A percentile compares a stretch with the other conserved stretches of the same genome.
These are phyloP conservation scores for Eucalyptus pauciflora DNA, from an alignment of 345 rosid genomes.

Conservation along the genomic window DNA sequence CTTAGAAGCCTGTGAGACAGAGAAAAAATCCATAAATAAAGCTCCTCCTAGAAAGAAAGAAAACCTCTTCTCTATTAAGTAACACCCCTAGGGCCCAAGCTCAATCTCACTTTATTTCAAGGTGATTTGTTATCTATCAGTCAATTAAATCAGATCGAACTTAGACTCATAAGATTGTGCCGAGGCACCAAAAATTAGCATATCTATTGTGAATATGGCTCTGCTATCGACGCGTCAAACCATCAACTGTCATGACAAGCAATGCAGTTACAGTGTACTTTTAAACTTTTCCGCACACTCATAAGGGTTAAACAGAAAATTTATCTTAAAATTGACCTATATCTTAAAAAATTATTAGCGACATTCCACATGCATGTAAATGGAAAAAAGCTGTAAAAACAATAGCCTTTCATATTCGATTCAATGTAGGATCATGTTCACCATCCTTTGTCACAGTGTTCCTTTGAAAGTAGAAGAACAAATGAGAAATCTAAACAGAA, in stretches of 20 bases:
- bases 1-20: conserved; percentile 59
- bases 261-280: not conserved
- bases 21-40: not conserved
- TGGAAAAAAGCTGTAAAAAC: not conserved
- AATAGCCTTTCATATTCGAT: not conserved
- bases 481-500: not conserved
- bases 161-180: not conserved
- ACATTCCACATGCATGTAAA: not conserved
- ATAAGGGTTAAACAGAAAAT: not conserved
- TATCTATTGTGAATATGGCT: not conserved
- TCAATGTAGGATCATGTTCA: not conserved
- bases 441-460: not conserved
- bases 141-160: not conserved
- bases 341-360: not conserved
- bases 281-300: not conserved
- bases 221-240: not conserved
- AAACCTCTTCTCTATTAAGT: conserved; percentile 36
- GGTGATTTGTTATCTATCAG: not conserved
- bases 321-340: not conserved
- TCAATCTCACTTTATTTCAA: not conserved
- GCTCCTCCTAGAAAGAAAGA: not conserved
- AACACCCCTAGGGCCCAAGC: not conserved
- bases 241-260: not conserved
- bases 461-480: not conserved
- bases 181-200: not conserved